These are phyloP conservation scores for Botrytis sinoallii DNA, from an alignment of 2,329 filamentous ascomycete species.

Conservation along the genomic window DNA sequence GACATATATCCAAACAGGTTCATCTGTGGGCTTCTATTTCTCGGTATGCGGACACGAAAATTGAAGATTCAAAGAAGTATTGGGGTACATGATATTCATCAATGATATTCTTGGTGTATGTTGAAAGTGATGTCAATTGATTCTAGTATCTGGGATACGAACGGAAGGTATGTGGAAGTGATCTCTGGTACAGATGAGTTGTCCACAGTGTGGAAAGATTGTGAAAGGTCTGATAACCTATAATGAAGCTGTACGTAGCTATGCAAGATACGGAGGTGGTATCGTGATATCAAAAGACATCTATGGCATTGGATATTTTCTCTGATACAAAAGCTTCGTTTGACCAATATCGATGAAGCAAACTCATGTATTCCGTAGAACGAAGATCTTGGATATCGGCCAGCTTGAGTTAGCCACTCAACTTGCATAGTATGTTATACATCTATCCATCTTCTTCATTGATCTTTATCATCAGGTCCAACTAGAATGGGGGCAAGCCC, in stretches of 20 bases:
- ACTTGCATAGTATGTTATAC: background rate
- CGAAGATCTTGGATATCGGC: background rate
- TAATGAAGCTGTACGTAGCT: background rate
- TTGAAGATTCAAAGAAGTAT: background rate
- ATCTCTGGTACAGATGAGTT: conserved; percentile 1
- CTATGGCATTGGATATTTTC: background rate
- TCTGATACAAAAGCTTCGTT: background rate
- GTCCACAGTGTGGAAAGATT: background rate
- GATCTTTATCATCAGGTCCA: background rate
- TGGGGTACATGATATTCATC: background rate
- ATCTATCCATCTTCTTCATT: background rate
- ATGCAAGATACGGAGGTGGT: background rate
- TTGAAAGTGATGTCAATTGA: background rate
- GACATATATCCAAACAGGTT: background rate
- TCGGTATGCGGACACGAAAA: background rate
- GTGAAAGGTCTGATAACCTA: background rate
- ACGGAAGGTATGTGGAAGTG: background rate
- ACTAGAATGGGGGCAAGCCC: background rate
- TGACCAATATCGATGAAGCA: background rate
- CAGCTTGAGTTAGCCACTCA: background rate
- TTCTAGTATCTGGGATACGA: background rate
- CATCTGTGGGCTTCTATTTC: background rate
- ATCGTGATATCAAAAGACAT: background rate
- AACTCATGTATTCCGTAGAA: background rate
- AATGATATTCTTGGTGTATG: background rate